These are phyloP conservation scores for Calonectria hongkongensis DNA, from an alignment of 2,329 filamentous ascomycete species.

Conservation along the genomic window DNA sequence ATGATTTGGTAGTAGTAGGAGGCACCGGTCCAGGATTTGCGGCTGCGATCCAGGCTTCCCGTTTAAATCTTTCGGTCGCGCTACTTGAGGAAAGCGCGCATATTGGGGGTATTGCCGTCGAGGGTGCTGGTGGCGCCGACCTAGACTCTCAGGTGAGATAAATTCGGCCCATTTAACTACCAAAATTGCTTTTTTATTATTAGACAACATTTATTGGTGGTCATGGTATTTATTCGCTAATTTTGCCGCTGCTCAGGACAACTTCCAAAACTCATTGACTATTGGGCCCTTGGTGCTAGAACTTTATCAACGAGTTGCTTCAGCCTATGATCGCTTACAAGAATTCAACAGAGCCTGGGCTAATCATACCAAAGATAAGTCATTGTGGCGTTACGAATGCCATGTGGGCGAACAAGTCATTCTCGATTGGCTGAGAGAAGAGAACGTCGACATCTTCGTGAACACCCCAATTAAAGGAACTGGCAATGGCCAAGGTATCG, in stretches of 20 bases:
- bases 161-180: no score
- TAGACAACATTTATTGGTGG: no score
- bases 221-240: no score
- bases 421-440: neutral
- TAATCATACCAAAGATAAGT: conserved; percentile 8
- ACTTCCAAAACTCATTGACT: conserved; percentile 2
- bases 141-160: conserved; percentile 1
- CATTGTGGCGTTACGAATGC: conserved; percentile 6
- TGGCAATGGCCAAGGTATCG: neutral
- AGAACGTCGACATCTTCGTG: neutral
- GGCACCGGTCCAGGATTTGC: neutral
- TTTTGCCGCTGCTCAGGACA: neutral
- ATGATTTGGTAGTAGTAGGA: neutral
- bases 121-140: conserved; percentile 1
- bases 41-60: neutral
- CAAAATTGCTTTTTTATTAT: no score
- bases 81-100: neutral
- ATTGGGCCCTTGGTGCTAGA: neutral
- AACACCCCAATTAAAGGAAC: neutral
- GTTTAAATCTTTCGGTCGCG: neutral
- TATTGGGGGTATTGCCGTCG: neutral
- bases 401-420: neutral
- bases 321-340: neutral
- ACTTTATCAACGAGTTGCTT: neutral
- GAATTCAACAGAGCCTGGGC: neutral